phyloP scores from a whole-genome alignment of 2,329 filamentous ascomycete species.

The Ampelomyces quisqualis region DNA sequence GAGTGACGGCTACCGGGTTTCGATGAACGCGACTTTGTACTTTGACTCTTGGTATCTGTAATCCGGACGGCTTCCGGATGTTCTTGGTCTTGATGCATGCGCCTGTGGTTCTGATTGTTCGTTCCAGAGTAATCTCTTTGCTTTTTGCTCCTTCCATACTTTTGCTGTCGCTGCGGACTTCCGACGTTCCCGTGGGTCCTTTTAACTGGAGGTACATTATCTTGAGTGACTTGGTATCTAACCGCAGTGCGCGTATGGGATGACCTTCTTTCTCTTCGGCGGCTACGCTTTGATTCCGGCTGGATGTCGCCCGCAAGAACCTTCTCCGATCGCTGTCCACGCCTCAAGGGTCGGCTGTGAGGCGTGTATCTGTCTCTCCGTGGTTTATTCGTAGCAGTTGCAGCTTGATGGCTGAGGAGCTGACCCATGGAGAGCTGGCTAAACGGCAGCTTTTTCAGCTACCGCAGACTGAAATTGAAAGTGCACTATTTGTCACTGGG shows the following conservation, averaged over 20 bases:
- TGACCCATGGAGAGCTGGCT: conserved; percentile 11
- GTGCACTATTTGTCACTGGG: no score
- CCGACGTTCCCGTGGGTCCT: background rate
- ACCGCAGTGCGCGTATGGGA: background rate
- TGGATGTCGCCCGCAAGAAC: no score
- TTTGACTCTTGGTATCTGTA: background rate
- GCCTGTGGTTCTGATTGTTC: background rate
- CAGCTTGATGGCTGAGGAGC: conserved; percentile 4
- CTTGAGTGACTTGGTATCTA: background rate
- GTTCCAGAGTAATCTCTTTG: background rate
- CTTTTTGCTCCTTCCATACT: background rate
- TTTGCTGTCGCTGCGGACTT: background rate
- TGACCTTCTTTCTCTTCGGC: no score
- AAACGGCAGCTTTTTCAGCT: background rate
- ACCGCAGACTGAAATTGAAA: background rate
- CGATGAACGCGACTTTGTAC: background rate
- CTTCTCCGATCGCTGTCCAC: background rate
- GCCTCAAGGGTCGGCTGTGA: background rate
- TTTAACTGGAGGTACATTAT: background rate
- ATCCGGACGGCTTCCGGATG: no score
- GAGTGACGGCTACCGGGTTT: background rate
- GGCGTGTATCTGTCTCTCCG: background rate
- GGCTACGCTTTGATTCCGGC: no score
- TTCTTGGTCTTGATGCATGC: background rate
- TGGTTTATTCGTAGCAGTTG: background rate